phyloP scores from a whole-genome alignment of 108 stramenopile genomes.

The Skeletonema potamos region DNA sequence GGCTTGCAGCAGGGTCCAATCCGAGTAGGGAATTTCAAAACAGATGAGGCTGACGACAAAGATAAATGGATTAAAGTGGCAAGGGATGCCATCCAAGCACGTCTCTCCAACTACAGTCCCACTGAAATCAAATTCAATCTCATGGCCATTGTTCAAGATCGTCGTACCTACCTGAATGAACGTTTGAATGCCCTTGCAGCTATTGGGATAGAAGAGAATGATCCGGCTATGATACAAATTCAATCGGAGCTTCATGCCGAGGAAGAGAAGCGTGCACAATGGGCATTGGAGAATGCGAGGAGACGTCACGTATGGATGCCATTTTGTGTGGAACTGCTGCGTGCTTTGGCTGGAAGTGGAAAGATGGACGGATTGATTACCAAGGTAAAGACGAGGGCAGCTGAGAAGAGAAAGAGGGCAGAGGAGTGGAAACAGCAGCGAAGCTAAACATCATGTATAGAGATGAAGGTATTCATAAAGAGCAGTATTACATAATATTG shows the following conservation, averaged over 20 bases:
- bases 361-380: constrained; percentile 47
- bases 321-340: constrained; percentile 70
- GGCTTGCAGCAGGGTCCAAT: constrained; percentile 91
- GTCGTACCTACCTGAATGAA: constrained; percentile 52
- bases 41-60: constrained; percentile 15
- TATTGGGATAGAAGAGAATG: constrained; percentile 21
- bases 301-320: constrained; percentile 81
- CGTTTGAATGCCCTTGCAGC: constrained; percentile 41
- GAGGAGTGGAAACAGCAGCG: constrained; percentile 29
- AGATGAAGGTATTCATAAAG: not conserved
- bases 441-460: not conserved
- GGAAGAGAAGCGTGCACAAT: constrained; percentile 70
- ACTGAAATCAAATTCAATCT: constrained; percentile 93
- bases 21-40: constrained; percentile 54
- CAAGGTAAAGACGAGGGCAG: constrained; percentile 45
- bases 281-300: constrained; percentile 77
- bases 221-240: constrained; percentile 36
- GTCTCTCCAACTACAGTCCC: constrained; percentile 54
- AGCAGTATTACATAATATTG: not conserved
- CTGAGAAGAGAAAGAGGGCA: constrained; percentile 33
- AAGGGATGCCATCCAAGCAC: constrained; percentile 74
- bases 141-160: constrained; percentile 87
- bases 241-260: constrained; percentile 49
- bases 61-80: constrained; percentile 70
- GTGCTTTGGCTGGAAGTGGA: constrained; percentile 67